Evolutionary conservation across 306 rosid species (phyloP).

Genomic region (Spatholobus suberectus): DNA sequence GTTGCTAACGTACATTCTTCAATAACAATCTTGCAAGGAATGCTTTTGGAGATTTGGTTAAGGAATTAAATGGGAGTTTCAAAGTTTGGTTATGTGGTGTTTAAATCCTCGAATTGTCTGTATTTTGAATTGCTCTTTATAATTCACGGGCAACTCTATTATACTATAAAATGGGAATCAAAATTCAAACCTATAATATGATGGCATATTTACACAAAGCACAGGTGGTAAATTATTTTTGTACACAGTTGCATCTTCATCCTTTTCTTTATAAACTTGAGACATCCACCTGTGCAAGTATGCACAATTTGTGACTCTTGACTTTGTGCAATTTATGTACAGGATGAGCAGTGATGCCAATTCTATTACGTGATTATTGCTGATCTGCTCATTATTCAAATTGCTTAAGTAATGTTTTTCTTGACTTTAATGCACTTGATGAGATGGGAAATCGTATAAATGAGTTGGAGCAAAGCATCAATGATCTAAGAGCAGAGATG

Average conservation of each 20-base stretch:
- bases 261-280: background rate
- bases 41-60: conserved; percentile 3
- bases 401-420: conserved; percentile 44
- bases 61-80: background rate
- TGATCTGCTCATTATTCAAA: conserved; percentile 13
- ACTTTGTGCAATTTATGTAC: background rate
- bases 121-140: background rate
- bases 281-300: background rate
- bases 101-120: background rate
- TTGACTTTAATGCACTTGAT: conserved; percentile 76
- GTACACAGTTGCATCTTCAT: background rate
- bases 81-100: conserved; percentile 14
- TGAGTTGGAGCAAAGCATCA: conserved; percentile 85
- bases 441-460: conserved; percentile 89
- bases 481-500: conserved; percentile 79
- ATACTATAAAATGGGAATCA: background rate
- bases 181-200: background rate
- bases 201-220: background rate
- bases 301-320: background rate
- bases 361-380: conserved; percentile 11
- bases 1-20: background rate
- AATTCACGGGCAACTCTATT: background rate
- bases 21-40: background rate
- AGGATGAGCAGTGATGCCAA: background rate
- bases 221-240: background rate